phyloP scores from a whole-genome alignment of 2,329 filamentous ascomycete species.

The Immersiporthe knoxdaviesiana region DNA sequence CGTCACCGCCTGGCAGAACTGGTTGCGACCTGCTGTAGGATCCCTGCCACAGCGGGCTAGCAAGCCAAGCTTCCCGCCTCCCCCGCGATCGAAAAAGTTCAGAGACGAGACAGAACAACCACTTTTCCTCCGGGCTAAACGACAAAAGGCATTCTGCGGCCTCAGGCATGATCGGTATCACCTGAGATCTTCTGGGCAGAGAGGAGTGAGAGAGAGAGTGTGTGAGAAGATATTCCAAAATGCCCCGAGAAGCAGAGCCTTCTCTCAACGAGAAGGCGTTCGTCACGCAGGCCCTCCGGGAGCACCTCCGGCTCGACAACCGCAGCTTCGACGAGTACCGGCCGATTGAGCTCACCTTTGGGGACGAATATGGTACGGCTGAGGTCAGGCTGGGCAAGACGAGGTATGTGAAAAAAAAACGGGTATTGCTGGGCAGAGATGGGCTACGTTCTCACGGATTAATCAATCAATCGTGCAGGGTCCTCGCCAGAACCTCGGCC shows the following conservation, averaged over 20 bases:
- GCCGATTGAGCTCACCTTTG: constrained; percentile 76
- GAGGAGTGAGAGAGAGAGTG: too few species aligned
- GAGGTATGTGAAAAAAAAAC: constrained; percentile 66
- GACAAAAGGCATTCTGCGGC: background rate
- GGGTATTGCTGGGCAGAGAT: too few species aligned
- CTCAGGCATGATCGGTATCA: constrained; percentile 30
- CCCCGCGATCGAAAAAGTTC: constrained; percentile 28
- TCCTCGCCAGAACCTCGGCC: constrained; percentile 83
- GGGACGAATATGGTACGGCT: constrained; percentile 87
- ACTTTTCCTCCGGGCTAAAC: background rate
- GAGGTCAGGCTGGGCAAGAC: constrained; percentile 90
- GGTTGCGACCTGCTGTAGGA: constrained; percentile 16
- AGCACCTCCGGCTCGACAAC: constrained; percentile 82
- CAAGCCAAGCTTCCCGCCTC: constrained; percentile 10
- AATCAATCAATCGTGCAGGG: constrained; percentile 54
- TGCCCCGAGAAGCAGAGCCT: constrained; percentile 92
- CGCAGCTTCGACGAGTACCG: constrained; percentile 81
- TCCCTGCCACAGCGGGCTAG: background rate
- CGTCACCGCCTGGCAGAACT: constrained; percentile 27
- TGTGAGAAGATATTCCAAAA: constrained; percentile 42
- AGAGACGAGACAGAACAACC: constrained; percentile 9
- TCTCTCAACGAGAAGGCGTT: constrained; percentile 89
- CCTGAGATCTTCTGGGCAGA: constrained; percentile 31
- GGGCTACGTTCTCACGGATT: background rate
- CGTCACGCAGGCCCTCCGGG: constrained; percentile 77